Evolutionary conservation across 176 grass and related monocot genomes (phyloP).

Genomic region (Neostapfia colusana): DNA sequence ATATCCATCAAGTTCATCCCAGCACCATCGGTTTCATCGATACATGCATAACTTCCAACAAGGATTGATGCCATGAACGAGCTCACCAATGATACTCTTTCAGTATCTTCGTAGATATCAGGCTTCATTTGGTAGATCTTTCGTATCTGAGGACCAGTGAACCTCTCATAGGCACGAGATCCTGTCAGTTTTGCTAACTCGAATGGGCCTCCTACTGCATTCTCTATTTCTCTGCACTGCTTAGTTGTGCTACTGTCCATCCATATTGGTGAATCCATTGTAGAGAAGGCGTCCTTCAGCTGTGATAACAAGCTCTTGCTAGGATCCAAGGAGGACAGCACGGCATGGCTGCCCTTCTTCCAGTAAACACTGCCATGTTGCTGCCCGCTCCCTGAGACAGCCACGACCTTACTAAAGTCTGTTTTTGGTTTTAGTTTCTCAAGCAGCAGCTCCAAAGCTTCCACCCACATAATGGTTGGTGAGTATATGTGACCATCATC

Average conservation of each 20-base stretch:
- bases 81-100: constrained; percentile 95
- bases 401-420: constrained; percentile 61
- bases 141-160: constrained; percentile 82
- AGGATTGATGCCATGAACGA: constrained; percentile 91
- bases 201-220: constrained; percentile 75
- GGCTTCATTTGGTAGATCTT: constrained; percentile 67
- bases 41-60: constrained; percentile 78
- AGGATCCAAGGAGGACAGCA: constrained; percentile 69
- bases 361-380: constrained; percentile 97
- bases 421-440: constrained; percentile 78
- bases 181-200: constrained; percentile 90
- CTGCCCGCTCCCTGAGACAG: constrained; percentile 88
- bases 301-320: constrained; percentile 59
- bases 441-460: constrained; percentile 81
- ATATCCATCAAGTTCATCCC: constrained; percentile 99
- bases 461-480: constrained; percentile 91
- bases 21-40: constrained; percentile 93
- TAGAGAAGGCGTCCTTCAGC: constrained; percentile 74
- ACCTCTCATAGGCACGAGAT: constrained; percentile 87
- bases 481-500: constrained; percentile 79
- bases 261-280: constrained; percentile 83
- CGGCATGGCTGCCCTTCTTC: constrained; percentile 64
- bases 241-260: constrained; percentile 95
- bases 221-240: constrained; percentile 95
- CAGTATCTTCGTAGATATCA: constrained; percentile 64